Evolutionary conservation across 768 basidiomycete species (phyloP), one percentile per base, ranked within the genome.

Genomic region (Pisolithus orientalis): DNA sequence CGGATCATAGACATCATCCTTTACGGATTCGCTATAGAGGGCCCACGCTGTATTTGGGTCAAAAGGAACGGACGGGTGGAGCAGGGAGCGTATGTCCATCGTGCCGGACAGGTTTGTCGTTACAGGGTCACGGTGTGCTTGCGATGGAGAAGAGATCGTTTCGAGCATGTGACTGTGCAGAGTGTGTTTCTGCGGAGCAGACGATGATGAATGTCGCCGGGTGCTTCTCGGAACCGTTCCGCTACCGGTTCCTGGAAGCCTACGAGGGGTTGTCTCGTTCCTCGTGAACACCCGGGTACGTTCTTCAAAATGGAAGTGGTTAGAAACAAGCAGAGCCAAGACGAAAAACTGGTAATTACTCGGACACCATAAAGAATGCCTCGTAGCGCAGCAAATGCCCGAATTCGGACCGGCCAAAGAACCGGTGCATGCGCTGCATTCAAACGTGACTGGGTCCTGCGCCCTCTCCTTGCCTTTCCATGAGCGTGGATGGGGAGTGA

Each of bases 401-500:
- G 73, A 66, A 60, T 31, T 51, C n/a, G 58, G 48, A 21, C 43
- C 37, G 21, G 44, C 50, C 39, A 40, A 37, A 32, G 47, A 44
- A 47, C 44, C n/a, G 25, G 38, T 40, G 17, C 68, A 71, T 45
- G 70, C 62, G 16, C 55, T 63, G 47, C 65, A 69, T 31, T 67
- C 65, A 46, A 62, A 44, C 46, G 63, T 56, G 34, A 59, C 52
- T 34, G 61, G 56, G 42, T 67, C 62, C 44, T 60, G 54, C 21
- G 70, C 74, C 59, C 70, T 77, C 59, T 73, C 77, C 65, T 84
- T 84, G 31, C 80, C 80, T 60, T 80, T 84, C 48, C 62, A 67
- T 50, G 70, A 71, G 52, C 77, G 70, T 8, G 81, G 76, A 29
- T 68, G 67, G 9, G 84, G 83, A 3, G 74, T 78, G 58, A 82